Evolutionary conservation across 495 filamentous ascomycete genomes (phyloP), one percentile per base, ranked within the genome.

Genomic region (Evernia prunastri): DNA sequence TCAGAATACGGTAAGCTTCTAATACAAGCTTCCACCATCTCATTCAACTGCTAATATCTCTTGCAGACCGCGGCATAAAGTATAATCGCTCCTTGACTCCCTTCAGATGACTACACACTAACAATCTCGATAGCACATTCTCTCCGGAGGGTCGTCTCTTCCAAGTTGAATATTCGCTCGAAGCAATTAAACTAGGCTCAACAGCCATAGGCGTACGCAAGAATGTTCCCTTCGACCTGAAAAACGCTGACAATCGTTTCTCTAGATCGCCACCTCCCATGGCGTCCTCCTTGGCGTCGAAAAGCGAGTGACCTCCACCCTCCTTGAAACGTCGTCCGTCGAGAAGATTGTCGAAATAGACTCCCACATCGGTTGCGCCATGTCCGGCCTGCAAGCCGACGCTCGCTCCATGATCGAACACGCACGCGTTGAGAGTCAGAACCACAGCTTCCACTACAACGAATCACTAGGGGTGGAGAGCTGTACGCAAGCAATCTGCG

Each of bases 341-440:
- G 94, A 98, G 77, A 98, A 98, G 82, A 97, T 98, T 68, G 94
- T 98, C 72, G 93, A 97, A 74, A 97, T 98, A 78, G 94, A 98
- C 80, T 85, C 87, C 67, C 94, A 98, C 80, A 96, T 98, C 69
- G 94, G 94, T 58, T 97, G 94, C 79, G 95, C 94, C 77, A 98
- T 97, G 95, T 91, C 87, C 63, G 94, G 94, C 25, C 82, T 98
- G 64, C 94, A 98, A 79, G 94, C 94, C 66, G 94, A 98, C 78
- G 94, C 94, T 45, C 87, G 94, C 57, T 89, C 86, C 74, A 92
- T 98, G 85, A 86, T 98, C 61, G 94, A 98, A 81, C 94, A 98
- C 78, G 94, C 94, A 59, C 91, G 94, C 63, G 94, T 98, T 68
- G 95, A 97, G 80, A 89, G 87, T 71, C 94, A 98, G 79, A 93